These are phyloP conservation scores for Boletus insuetus DNA, from an alignment of 768 basidiomycete species.

Conservation along the genomic window DNA sequence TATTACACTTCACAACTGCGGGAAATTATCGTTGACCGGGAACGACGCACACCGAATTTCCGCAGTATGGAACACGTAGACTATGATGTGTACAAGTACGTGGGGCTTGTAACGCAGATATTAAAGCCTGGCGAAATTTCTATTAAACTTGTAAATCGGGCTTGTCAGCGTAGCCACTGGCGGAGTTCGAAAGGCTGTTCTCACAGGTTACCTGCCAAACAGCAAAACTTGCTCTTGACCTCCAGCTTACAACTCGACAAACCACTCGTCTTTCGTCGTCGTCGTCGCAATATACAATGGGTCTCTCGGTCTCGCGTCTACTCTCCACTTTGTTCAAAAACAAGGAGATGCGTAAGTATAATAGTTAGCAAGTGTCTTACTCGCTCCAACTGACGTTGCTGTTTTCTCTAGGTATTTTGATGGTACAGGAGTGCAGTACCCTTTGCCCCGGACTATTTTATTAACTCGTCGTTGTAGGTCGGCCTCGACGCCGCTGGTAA, in stretches of 20 bases:
- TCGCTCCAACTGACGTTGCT: conserved; percentile 24
- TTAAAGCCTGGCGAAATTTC: not conserved
- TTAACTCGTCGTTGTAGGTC: conserved; percentile 51
- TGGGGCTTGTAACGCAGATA: not conserved
- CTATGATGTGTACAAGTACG: conserved; percentile 7
- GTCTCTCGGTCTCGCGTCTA: conserved; percentile 71
- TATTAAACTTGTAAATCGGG: not conserved
- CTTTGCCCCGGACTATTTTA: conserved; percentile 17
- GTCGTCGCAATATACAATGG: conserved; percentile 54
- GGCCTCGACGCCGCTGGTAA: conserved; percentile 99
- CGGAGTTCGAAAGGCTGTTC: conserved; percentile 35
- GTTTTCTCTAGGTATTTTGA: conserved; percentile 81
- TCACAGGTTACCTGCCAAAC: conserved; percentile 31
- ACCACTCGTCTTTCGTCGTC: conserved; percentile 28
- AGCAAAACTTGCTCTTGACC: conserved; percentile 35
- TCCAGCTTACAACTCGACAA: conserved; percentile 28
- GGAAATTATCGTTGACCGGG: too few relatives aligned
- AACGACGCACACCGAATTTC: not conserved
- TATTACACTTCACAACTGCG: too few relatives aligned
- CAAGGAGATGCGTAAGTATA: conserved; percentile 96
- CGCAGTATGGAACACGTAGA: conserved; percentile 19
- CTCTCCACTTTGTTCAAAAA: conserved; percentile 91
- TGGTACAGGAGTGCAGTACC: conserved; percentile 50
- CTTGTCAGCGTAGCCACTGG: conserved; percentile 18
- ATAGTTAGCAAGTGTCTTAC: conserved; percentile 13